A percentile compares a stretch with the other conserved stretches of the same genome.
Conservation (phyloP, 2,329 filamentous ascomycete species). For the Leptographium procerum region DNA sequence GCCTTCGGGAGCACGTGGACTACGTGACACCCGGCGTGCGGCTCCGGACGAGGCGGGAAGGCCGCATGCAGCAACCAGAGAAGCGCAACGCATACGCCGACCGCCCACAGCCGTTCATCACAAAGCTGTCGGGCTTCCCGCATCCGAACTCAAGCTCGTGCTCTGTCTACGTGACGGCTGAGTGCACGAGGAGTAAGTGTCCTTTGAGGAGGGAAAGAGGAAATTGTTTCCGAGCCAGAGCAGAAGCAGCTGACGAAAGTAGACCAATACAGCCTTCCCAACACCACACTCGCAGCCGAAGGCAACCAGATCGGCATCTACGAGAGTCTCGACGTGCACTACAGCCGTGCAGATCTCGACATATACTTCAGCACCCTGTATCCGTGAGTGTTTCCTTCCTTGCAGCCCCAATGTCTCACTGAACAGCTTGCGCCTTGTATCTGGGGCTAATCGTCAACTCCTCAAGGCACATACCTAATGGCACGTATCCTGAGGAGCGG, state of each 20-base stretch:
- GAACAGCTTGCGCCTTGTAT: too few species aligned
- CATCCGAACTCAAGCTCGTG: conserved; percentile 7
- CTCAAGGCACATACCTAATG: conserved; percentile 16
- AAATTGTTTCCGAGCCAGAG: not conserved
- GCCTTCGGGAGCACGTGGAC: conserved; percentile 36
- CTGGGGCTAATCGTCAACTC: not conserved
- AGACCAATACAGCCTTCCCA: conserved; percentile 14
- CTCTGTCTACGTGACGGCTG: conserved; percentile 5
- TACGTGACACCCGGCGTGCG: conserved; percentile 44
- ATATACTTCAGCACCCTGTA: conserved; percentile 13
- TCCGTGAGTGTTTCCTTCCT: conserved; percentile 7
- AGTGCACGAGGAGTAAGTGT: conserved; percentile 8
- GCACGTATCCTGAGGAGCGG: conserved; percentile 20
- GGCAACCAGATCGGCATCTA: conserved; percentile 15
- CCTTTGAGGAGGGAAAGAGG: not conserved
- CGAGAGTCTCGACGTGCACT: conserved; percentile 13
- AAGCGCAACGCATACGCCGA: not conserved
- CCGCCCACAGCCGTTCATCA: conserved; percentile 1
- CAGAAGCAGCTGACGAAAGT: not conserved
- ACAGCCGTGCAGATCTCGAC: conserved; percentile 13
- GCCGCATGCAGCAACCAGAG: not conserved
- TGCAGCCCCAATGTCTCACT: too few species aligned
- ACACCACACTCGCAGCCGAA: conserved; percentile 2
- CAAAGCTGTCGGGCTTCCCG: conserved; percentile 6
- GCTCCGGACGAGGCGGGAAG: conserved; percentile 16